These are phyloP conservation scores for Eucalyptus marginata DNA, from an alignment of 345 rosid species.

Conservation along the genomic window DNA sequence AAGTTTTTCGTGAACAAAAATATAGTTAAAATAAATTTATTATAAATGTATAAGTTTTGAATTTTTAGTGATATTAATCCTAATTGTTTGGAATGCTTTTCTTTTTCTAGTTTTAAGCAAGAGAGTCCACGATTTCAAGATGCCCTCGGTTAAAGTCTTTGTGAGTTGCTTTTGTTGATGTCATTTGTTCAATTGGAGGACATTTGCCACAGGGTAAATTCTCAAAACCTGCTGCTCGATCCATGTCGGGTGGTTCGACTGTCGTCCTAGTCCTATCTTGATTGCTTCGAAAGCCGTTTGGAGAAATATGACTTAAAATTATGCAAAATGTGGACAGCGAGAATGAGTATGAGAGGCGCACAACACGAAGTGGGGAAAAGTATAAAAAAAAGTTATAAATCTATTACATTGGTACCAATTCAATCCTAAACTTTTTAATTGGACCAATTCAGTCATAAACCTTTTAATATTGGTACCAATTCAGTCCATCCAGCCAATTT, in stretches of 20 bases:
- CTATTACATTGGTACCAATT: no score
- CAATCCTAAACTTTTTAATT: no score
- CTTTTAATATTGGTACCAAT: no score
- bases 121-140: neutral
- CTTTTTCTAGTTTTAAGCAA: neutral
- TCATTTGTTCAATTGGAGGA: neutral
- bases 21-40: no score
- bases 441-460: no score
- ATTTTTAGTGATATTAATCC: accelerated
- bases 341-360: neutral
- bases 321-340: neutral
- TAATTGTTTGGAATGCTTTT: neutral
- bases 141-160: neutral
- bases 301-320: neutral
- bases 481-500: no score
- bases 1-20: accelerated
- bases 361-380: neutral
- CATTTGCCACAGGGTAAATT: neutral
- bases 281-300: neutral
- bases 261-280: neutral
- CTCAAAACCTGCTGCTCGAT: neutral
- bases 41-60: accelerated
- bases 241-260: neutral
- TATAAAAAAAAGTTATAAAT: no score
- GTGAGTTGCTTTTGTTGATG: neutral